Evolutionary conservation across 1,284 basidiomycete species (phyloP).

Genomic region (Marasmius sp.): DNA sequence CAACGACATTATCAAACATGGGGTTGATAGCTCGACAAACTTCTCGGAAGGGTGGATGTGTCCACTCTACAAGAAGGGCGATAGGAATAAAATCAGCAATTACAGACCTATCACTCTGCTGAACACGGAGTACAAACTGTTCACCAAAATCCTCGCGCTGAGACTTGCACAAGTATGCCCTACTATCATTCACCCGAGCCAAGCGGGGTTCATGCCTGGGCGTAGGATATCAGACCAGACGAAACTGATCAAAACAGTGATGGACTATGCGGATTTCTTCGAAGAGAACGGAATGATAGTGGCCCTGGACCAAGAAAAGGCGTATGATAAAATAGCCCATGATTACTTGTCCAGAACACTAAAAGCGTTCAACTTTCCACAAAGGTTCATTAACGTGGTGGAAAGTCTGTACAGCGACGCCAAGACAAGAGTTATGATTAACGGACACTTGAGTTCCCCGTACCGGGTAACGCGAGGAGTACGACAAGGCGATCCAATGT

Average conservation of each 20-base stretch:
- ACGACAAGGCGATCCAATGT: slow-evolving; percentile 23
- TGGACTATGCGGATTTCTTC: too few relatives aligned
- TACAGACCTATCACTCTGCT: slow-evolving; percentile 12
- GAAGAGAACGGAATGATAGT: slow-evolving; percentile 17
- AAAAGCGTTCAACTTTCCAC: slow-evolving; percentile 9
- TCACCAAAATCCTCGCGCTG: slow-evolving; percentile 7
- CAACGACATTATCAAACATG: slow-evolving; percentile 8
- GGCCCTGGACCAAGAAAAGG: slow-evolving; percentile 9
- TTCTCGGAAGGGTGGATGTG: slow-evolving; percentile 7
- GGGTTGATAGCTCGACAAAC: not conserved
- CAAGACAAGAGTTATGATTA: slow-evolving; percentile 16
- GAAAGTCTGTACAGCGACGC: slow-evolving; percentile 20
- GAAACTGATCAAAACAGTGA: too few relatives aligned
- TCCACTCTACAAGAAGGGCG: slow-evolving; percentile 7
- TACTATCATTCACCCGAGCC: slow-evolving; percentile 14
- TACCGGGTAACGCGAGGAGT: slow-evolving; percentile 21
- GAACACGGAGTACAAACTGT: slow-evolving; percentile 13
- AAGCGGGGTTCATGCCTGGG: too few relatives aligned
- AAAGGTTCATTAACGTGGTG: slow-evolving; percentile 11
- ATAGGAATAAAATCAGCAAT: slow-evolving; percentile 7
- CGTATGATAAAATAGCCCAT: slow-evolving; percentile 17
- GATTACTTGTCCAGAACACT: slow-evolving; percentile 18
- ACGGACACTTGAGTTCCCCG: slow-evolving; percentile 9
- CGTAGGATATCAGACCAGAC: too few relatives aligned
- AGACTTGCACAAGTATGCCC: slow-evolving; percentile 4